A percentile compares a stretch with the other conserved stretches of the same genome.
phyloP scores from a whole-genome alignment of 2,329 filamentous ascomycete species.

The Nemania sp. region DNA sequence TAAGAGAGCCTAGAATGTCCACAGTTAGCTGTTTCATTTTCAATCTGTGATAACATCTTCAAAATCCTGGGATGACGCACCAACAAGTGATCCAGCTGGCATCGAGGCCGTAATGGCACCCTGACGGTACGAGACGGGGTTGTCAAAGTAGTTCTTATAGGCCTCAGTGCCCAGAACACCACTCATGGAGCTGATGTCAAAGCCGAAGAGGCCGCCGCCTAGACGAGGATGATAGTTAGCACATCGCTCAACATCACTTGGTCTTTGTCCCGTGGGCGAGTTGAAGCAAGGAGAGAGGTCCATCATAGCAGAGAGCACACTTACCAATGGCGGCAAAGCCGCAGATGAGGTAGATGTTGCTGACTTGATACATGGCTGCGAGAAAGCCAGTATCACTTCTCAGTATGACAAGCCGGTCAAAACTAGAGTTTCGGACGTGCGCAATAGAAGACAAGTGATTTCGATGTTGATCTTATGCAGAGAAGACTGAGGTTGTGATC shows the following conservation, averaged over 20 bases:
- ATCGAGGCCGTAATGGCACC: conserved; percentile 75
- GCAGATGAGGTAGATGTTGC: conserved; percentile 64
- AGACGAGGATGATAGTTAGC: conserved; percentile 25
- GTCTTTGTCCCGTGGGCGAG: too few species aligned
- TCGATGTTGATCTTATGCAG: not conserved
- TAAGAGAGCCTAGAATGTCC: conserved; percentile 45
- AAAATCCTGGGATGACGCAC: conserved; percentile 37
- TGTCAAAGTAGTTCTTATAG: conserved; percentile 74
- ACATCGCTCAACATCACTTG: too few species aligned
- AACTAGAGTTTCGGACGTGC: not conserved
- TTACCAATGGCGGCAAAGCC: conserved; percentile 64
- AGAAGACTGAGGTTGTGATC: too few species aligned
- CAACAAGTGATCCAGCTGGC: conserved; percentile 73
- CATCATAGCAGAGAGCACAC: conserved; percentile 20
- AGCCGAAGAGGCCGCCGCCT: conserved; percentile 75
- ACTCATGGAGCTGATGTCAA: conserved; percentile 78
- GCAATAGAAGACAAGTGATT: not conserved
- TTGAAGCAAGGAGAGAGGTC: too few species aligned
- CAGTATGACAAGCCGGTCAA: not conserved
- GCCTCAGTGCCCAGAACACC: conserved; percentile 68
- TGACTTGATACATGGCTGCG: conserved; percentile 46
- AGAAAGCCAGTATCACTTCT: not conserved
- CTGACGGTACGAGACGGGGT: conserved; percentile 62
- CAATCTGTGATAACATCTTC: too few species aligned
- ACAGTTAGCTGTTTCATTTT: not conserved